Evolutionary conservation across 306 rosid genomes (phyloP).

Genomic region (Alnus glutinosa): DNA sequence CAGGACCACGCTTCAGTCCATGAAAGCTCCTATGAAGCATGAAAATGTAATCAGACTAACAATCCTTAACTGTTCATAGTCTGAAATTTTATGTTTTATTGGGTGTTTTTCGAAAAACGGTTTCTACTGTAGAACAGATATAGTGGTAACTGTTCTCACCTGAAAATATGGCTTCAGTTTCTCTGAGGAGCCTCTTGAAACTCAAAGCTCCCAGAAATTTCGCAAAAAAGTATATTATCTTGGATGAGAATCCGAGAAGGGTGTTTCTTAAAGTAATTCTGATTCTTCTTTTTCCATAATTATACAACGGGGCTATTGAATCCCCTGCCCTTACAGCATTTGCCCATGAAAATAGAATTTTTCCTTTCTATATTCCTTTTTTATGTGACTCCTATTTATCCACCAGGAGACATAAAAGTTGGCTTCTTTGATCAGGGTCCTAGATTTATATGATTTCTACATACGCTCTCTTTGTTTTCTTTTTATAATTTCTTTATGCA

Average conservation of each 20-base stretch:
- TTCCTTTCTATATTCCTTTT: background rate
- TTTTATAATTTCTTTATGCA: background rate
- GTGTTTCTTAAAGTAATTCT: slow-evolving; percentile 6
- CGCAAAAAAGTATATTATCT: slow-evolving; percentile 10
- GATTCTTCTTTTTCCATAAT: background rate
- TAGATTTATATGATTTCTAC: slow-evolving; percentile 6
- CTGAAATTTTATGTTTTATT: background rate
- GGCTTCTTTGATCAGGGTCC: slow-evolving; percentile 22
- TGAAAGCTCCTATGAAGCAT: slow-evolving; percentile 49
- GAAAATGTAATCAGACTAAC: slow-evolving; percentile 50
- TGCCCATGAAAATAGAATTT: slow-evolving; percentile 2
- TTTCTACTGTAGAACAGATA: slow-evolving; percentile 42
- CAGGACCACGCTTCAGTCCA: slow-evolving; percentile 42
- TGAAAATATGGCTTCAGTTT: slow-evolving; percentile 35
- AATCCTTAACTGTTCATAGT: slow-evolving; percentile 18
- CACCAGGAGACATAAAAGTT: slow-evolving; percentile 16
- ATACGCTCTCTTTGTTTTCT: background rate
- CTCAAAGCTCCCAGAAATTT: slow-evolving; percentile 31
- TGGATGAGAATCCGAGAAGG: slow-evolving; percentile 14
- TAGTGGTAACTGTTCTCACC: slow-evolving; percentile 33
- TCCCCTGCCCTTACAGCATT: slow-evolving; percentile 14
- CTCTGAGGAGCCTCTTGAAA: slow-evolving; percentile 17
- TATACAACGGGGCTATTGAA: slow-evolving; percentile 2
- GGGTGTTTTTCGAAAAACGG: slow-evolving; percentile 47
- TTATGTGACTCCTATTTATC: slow-evolving; percentile 11